A percentile compares a stretch with the other conserved stretches of the same genome.
phyloP scores from a whole-genome alignment of 345 rosid genomes.

The Syzygium aqueum region DNA sequence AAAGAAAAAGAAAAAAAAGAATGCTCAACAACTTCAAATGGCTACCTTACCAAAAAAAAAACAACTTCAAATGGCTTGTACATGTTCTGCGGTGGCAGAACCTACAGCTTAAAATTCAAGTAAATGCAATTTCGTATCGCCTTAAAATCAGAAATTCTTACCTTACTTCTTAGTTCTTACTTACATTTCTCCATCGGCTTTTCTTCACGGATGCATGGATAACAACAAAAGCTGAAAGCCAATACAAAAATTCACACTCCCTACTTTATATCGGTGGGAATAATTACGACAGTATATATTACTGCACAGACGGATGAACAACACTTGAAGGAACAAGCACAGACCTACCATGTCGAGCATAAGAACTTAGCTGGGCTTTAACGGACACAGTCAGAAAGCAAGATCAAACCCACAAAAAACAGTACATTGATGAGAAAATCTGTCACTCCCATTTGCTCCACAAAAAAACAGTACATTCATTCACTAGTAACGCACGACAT shows the following conservation, averaged over 20 bases:
- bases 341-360: background rate
- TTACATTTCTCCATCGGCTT: background rate
- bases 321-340: background rate
- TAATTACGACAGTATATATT: no score
- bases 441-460: conserved; percentile 20
- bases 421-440: background rate
- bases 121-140: background rate
- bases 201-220: background rate
- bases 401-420: background rate
- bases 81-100: background rate
- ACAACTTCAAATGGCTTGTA: background rate
- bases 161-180: background rate
- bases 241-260: background rate
- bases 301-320: background rate
- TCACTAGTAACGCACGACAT: background rate
- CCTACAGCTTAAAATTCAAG: background rate
- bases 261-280: no score
- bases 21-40: background rate
- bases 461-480: no score
- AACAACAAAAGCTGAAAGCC: background rate
- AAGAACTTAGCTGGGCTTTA: background rate
- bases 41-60: background rate
- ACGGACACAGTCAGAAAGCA: conserved; percentile 1
- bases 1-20: background rate
- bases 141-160: background rate